Percentiles rank a stretch among this genome's conserved stretches.
Conservation (phyloP, 306 rosid species). For the Crataegus laevigata region DNA sequence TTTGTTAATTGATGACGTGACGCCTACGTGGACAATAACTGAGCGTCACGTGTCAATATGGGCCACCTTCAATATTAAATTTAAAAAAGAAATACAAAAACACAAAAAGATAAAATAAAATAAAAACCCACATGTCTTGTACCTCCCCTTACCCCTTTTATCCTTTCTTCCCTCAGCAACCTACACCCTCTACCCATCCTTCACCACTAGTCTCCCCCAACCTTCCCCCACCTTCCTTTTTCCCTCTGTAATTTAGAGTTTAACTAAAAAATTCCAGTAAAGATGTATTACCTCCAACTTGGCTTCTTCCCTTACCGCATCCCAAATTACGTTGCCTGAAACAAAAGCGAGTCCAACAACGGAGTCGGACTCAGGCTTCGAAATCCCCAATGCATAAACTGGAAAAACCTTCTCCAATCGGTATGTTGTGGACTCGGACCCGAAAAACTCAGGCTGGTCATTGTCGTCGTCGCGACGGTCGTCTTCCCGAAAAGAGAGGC, state of each 20-base stretch:
- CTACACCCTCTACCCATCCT: no score
- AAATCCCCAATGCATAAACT: slow-evolving; percentile 62
- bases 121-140: no score
- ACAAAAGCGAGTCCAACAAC: not conserved
- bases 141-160: no score
- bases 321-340: slow-evolving; percentile 63
- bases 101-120: no score
- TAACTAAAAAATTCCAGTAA: not conserved
- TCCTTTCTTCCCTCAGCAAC: no score
- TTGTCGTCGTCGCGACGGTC: slow-evolving; percentile 5
- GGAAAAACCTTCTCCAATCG: slow-evolving; percentile 68
- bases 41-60: no score
- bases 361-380: slow-evolving; percentile 29
- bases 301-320: slow-evolving; percentile 58
- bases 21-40: no score
- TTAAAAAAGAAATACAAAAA: no score
- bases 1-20: no score
- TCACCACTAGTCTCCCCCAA: no score
- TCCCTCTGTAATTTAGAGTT: not conserved
- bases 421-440: slow-evolving; percentile 10
- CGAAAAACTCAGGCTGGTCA: slow-evolving; percentile 2
- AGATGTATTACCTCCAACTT: slow-evolving; percentile 48
- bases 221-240: no score
- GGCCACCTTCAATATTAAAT: no score
- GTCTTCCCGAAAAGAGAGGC: slow-evolving; percentile 1